Conservation (phyloP, 306 rosid genomes). For the Citrullus colocynthis region DNA sequence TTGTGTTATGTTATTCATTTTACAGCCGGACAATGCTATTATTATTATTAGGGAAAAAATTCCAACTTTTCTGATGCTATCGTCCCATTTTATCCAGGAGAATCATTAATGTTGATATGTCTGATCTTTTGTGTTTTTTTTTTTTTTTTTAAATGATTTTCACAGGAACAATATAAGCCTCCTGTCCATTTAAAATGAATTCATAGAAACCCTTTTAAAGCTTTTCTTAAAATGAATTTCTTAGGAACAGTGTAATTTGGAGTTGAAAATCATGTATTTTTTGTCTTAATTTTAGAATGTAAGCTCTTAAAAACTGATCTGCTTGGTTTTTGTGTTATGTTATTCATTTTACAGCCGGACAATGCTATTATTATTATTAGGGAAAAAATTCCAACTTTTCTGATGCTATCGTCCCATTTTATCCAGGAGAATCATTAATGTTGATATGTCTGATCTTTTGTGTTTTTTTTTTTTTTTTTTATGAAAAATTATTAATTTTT, state of each 20-base stretch:
- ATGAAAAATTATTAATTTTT: too few relatives aligned
- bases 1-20: background rate
- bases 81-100: constrained; percentile 1
- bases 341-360: background rate
- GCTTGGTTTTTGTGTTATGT: background rate
- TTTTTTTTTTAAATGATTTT: background rate
- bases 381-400: background rate
- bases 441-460: constrained; percentile 13
- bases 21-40: background rate
- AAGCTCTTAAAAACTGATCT: background rate
- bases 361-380: background rate
- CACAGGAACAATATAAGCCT: background rate
- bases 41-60: background rate
- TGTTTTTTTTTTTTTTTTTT: background rate
- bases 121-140: background rate
- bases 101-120: constrained; percentile 10
- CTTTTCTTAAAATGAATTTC: background rate
- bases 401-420: background rate
- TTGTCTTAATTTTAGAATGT: background rate
- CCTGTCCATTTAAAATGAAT: background rate
- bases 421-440: background rate
- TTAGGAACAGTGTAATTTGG: background rate
- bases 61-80: background rate
- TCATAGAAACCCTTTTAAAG: background rate
- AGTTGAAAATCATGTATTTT: background rate